phyloP scores from a whole-genome alignment of 1,284 basidiomycete species.

The Moniliella sp. region DNA sequence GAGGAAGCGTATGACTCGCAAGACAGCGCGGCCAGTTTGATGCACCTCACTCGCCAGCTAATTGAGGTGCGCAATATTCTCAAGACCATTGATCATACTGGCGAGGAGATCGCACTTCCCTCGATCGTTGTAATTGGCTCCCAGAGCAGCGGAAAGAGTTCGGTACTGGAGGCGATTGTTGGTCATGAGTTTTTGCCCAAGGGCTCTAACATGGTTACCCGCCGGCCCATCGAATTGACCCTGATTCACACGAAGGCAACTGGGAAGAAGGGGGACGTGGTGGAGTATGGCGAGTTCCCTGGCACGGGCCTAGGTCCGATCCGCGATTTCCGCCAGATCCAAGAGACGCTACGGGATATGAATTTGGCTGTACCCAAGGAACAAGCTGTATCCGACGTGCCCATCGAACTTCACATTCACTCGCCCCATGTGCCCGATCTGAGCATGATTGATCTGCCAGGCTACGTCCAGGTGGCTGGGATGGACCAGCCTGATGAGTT shows the following conservation, averaged over 20 bases:
- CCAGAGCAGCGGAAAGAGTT: conserved; percentile 92
- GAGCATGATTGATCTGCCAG: conserved; percentile 85
- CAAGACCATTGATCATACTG: conserved; percentile 74
- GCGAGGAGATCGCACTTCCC: conserved; percentile 59
- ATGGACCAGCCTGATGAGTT: conserved; percentile 86
- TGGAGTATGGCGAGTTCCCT: conserved; percentile 83
- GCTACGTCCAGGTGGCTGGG: conserved; percentile 80
- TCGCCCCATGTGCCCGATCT: conserved; percentile 87
- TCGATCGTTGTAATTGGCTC: conserved; percentile 95
- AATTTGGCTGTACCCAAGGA: conserved; percentile 74
- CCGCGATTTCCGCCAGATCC: conserved; percentile 67
- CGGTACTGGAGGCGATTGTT: conserved; percentile 86
- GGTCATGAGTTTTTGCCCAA: conserved; percentile 95
- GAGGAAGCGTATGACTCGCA: no score
- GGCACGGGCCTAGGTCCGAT: conserved; percentile 66
- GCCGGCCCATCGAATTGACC: conserved; percentile 87
- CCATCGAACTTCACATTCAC: conserved; percentile 87
- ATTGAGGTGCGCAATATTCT: conserved; percentile 88
- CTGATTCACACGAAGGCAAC: conserved; percentile 60
- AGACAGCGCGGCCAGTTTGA: conserved; percentile 37
- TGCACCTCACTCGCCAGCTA: conserved; percentile 79
- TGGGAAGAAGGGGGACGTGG: conserved; percentile 4
- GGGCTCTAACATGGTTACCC: conserved; percentile 97
- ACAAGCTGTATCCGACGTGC: conserved; percentile 75
- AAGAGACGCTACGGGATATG: conserved; percentile 72